These are phyloP conservation scores for Blakeslea trispora DNA, from an alignment of 371 early-diverging fungal genomes.

Conservation along the genomic window DNA sequence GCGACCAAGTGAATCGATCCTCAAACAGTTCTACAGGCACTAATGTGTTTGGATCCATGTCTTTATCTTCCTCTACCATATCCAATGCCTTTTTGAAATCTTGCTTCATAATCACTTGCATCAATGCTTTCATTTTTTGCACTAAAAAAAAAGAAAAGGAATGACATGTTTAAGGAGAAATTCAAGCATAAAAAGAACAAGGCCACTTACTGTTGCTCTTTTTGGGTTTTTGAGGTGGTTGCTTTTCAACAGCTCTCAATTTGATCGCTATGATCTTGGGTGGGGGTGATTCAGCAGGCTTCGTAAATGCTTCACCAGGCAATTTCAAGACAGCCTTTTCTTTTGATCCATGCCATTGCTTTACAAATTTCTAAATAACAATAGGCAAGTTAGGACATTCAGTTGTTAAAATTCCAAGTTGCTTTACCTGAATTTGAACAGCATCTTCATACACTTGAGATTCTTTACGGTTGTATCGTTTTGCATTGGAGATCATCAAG, in stretches of 20 bases:
- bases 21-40: slow-evolving; percentile 63
- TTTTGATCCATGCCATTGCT: slow-evolving; percentile 30
- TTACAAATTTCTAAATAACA: slow-evolving; percentile 36
- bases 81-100: slow-evolving; percentile 36
- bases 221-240: slow-evolving; percentile 12
- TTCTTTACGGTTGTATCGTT: slow-evolving; percentile 77
- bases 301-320: slow-evolving; percentile 36
- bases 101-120: slow-evolving; percentile 34
- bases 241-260: slow-evolving; percentile 42
- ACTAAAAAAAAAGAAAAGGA: neutral
- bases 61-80: slow-evolving; percentile 30
- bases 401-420: too few species aligned
- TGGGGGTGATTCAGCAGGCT: slow-evolving; percentile 7
- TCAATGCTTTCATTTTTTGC: slow-evolving; percentile 11
- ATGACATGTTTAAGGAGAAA: too few species aligned
- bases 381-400: too few species aligned
- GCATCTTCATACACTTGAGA: slow-evolving; percentile 80
- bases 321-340: slow-evolving; percentile 36
- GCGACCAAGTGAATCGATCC: slow-evolving; percentile 78
- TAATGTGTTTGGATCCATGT: slow-evolving; percentile 58
- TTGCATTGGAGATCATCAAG: slow-evolving; percentile 79
- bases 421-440: slow-evolving; percentile 55
- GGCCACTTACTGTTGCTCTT: neutral
- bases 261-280: slow-evolving; percentile 40
- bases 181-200: too few species aligned